Conservation (phyloP, 1,284 basidiomycete genomes). For the Leccinum variabile region DNA sequence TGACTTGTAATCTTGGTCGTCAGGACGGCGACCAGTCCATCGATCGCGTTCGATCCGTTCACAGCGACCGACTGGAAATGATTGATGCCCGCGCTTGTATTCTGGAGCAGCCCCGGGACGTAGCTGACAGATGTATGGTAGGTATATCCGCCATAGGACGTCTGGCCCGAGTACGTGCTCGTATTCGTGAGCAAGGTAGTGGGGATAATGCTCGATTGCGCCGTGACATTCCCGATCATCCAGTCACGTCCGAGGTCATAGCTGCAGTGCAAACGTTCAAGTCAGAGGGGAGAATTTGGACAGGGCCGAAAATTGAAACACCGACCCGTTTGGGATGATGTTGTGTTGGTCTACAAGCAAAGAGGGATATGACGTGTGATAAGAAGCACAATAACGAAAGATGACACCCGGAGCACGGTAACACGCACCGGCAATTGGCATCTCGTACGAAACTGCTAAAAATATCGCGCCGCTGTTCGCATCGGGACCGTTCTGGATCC, state of each 20-base stretch:
- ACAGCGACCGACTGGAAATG: conserved; percentile 66
- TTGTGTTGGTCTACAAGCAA: conserved; percentile 45
- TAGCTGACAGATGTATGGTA: conserved; percentile 72
- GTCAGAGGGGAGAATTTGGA: neutral
- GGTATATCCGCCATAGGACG: conserved; percentile 59
- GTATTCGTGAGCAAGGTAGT: conserved; percentile 51
- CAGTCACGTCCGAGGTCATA: conserved; percentile 74
- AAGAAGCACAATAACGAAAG: neutral
- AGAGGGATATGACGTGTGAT: neutral
- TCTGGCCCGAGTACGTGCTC: conserved; percentile 57
- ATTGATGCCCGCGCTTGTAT: conserved; percentile 77
- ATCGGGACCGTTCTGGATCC: conserved; percentile 70
- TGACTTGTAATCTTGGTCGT: conserved; percentile 64
- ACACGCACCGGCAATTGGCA: conserved; percentile 54
- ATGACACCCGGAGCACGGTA: neutral
- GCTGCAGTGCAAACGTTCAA: conserved; percentile 27
- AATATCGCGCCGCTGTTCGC: conserved; percentile 80
- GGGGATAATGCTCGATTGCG: conserved; percentile 48
- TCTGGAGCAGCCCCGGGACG: conserved; percentile 64
- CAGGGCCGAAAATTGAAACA: neutral
- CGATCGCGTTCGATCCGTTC: conserved; percentile 64
- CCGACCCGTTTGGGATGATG: conserved; percentile 58
- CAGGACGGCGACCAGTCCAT: conserved; percentile 85
- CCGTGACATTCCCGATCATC: conserved; percentile 79
- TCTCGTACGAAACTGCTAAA: conserved; percentile 78